Evolutionary conservation across 768 basidiomycete genomes (phyloP).

Genomic region (Russula dissimulans): DNA sequence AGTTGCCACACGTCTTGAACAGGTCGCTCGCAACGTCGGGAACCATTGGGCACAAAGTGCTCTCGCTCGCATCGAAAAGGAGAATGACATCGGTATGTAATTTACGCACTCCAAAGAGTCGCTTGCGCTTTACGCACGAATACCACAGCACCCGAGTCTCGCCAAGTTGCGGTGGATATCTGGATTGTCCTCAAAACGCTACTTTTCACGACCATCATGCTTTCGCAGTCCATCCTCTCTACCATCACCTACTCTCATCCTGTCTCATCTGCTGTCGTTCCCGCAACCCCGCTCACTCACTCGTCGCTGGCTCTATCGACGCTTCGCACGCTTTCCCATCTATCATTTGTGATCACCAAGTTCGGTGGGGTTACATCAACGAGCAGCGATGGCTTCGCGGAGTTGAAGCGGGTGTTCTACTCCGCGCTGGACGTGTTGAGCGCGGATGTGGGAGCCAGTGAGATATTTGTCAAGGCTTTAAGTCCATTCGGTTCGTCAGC

Average conservation of each 20-base stretch:
- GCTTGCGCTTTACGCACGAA: not conserved
- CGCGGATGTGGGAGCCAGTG: slow-evolving; percentile 29
- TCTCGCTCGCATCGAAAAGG: slow-evolving; percentile 23
- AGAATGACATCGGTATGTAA: slow-evolving; percentile 25
- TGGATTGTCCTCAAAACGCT: slow-evolving; percentile 69
- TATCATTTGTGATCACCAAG: slow-evolving; percentile 70
- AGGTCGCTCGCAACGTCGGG: slow-evolving; percentile 21
- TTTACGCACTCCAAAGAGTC: no score
- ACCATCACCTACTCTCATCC: slow-evolving; percentile 36
- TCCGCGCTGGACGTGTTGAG: slow-evolving; percentile 67
- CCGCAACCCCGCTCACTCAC: slow-evolving; percentile 25
- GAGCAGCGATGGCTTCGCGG: slow-evolving; percentile 47
- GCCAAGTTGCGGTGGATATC: slow-evolving; percentile 37
- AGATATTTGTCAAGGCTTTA: slow-evolving; percentile 32
- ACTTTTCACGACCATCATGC: slow-evolving; percentile 64
- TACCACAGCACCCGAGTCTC: slow-evolving; percentile 35
- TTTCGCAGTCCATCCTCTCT: slow-evolving; percentile 53
- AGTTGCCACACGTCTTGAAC: slow-evolving; percentile 17
- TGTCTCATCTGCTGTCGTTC: not conserved
- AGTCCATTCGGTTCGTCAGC: slow-evolving; percentile 14
- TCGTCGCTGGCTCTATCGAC: slow-evolving; percentile 43
- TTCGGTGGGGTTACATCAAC: slow-evolving; percentile 66
- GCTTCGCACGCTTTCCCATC: slow-evolving; percentile 50
- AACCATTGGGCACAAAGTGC: slow-evolving; percentile 25
- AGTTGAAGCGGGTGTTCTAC: slow-evolving; percentile 69